Base-by-base conservation (phyloP, 2,329 filamentous ascomycete species). In the Penicillium corylophilum region DNA sequence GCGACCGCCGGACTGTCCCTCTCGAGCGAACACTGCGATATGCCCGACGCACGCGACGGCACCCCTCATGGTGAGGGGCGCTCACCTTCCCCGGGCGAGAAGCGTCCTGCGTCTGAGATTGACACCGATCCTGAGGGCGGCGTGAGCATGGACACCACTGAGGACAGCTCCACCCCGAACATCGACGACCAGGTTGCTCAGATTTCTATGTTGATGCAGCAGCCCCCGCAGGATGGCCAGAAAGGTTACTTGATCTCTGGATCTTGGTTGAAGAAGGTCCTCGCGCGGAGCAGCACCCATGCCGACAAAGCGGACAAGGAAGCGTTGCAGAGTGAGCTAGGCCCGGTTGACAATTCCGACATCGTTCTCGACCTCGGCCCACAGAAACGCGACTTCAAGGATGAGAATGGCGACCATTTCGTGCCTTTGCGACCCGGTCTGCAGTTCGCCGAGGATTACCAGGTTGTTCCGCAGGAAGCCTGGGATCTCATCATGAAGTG, bases 261-360 rank as follows among this genome's bases (percentile, higher is more conserved):
- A 45, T 79, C 79, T 53, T 97, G 94, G 94, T 79, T 96, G 29
- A 79, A 82, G 50, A 82, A 84, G 53, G 89, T 94, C 2, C 77
- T 87, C 53, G 81, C 87, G 22, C 79, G 89, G 49, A 82, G 82
- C 44, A 78, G 81, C 8, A 81, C 82, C 51, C 73, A 79, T 46
- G 79, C 77, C 18, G 77, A 80, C 55, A 79, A 82, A 46, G 75
- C 74, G 35, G 76, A 80, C 54, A 88, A 88, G 56, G 74, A 79
- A n/a, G 80, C 81, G 9, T 67, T 78, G 10, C 80, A 86, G 51
- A 83, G 82, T 6, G 80, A 83, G 4, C 81, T 94, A 50, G 91
- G 91, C 1, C 88, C 89, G 0, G 82, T 97, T 28, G 90, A 96
- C 76, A 96, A 96, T 67, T 85, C 88, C 0, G 88, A 92, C 65